phyloP scores from a whole-genome alignment of 331 rosid genomes.

The Rhamnella rubrinervis region DNA sequence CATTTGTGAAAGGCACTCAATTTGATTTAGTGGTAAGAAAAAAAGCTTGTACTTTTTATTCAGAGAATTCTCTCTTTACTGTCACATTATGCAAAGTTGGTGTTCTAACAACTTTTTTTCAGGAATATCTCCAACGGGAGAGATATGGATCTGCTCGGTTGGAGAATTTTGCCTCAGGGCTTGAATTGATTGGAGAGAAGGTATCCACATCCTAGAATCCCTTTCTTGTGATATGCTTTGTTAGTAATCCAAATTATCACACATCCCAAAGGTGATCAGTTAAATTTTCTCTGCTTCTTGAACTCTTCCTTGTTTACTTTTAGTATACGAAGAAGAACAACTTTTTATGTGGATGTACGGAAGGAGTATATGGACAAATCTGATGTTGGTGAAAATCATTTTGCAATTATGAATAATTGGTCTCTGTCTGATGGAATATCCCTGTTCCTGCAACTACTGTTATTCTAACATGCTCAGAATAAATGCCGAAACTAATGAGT shows the following conservation, averaged over 20 bases:
- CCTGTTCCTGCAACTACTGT: no score
- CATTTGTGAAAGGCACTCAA: slow-evolving; percentile 96
- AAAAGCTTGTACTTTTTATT: slow-evolving; percentile 19
- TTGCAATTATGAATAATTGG: neutral
- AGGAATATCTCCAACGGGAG: slow-evolving; percentile 96
- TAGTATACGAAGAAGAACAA: neutral
- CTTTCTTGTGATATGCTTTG: neutral
- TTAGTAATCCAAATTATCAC: slow-evolving; percentile 12
- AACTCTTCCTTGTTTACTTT: neutral
- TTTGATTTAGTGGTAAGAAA: slow-evolving; percentile 91
- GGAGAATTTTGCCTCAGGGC: slow-evolving; percentile 92
- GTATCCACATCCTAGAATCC: slow-evolving; percentile 32
- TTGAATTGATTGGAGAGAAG: slow-evolving; percentile 87
- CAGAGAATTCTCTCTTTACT: slow-evolving; percentile 13
- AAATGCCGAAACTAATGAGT: neutral
- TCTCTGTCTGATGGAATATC: no score
- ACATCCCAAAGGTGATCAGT: neutral
- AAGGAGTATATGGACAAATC: neutral
- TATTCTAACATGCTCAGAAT: no score
- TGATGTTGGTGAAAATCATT: neutral
- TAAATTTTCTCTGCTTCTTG: neutral
- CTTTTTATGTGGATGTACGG: neutral
- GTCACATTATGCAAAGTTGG: slow-evolving; percentile 17
- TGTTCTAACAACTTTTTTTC: slow-evolving; percentile 33
- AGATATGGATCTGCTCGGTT: slow-evolving; percentile 84